phyloP scores from a whole-genome alignment of 352 stramenopile genomes.

The Phytophthora cryptogea region DNA sequence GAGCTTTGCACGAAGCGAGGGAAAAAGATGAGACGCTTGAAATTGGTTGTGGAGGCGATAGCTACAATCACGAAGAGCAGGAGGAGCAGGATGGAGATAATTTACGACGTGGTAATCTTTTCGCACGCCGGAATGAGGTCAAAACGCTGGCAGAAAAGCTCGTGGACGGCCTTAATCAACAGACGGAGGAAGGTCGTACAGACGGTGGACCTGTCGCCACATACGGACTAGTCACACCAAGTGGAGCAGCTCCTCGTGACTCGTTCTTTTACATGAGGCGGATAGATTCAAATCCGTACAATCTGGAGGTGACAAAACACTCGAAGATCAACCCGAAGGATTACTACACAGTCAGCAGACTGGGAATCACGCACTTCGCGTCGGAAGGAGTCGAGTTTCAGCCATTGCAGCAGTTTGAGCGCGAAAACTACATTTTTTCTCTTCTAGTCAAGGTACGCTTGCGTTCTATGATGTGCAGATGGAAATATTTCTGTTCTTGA shows the following conservation, averaged over 20 bases:
- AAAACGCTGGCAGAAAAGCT: conserved; percentile 70
- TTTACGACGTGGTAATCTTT: conserved; percentile 43
- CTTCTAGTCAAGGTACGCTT: conserved; percentile 65
- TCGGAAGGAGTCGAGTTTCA: conserved; percentile 87
- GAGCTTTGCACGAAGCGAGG: neutral
- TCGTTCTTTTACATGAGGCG: conserved; percentile 81
- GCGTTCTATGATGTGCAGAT: neutral
- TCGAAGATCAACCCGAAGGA: conserved; percentile 69
- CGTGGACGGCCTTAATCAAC: conserved; percentile 42
- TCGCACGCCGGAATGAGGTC: conserved; percentile 50
- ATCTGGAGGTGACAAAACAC: conserved; percentile 68
- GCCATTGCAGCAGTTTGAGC: conserved; percentile 87
- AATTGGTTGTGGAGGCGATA: neutral
- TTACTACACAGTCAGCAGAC: conserved; percentile 91
- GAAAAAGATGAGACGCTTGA: neutral
- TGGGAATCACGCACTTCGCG: conserved; percentile 90
- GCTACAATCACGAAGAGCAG: neutral
- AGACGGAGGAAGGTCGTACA: neutral
- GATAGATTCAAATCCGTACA: conserved; percentile 80
- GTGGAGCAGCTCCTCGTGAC: conserved; percentile 29
- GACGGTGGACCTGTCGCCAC: neutral
- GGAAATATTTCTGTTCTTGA: neutral
- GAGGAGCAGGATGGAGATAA: conserved; percentile 1
- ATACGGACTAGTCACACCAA: conserved; percentile 2
- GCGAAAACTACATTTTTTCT: conserved; percentile 91